A percentile compares a stretch with the other conserved stretches of the same genome.
These are phyloP conservation scores for Trypanosoma congolense DNA, from an alignment of 208 protist genomes.

Conservation along the genomic window DNA sequence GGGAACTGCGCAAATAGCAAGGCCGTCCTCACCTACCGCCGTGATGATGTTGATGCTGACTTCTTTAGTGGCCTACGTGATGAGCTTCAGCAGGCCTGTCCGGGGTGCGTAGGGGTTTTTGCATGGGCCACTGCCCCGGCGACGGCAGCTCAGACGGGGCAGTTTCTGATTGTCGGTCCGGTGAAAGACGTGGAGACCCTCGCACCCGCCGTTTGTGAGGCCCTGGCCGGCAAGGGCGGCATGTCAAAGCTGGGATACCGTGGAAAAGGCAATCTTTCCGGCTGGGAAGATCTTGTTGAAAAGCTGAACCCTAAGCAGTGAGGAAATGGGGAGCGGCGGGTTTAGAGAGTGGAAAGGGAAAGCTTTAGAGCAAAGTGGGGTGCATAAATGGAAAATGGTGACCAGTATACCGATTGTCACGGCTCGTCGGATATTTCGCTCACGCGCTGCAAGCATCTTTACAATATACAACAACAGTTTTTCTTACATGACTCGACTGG, in stretches of 20 bases:
- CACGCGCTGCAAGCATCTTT: too few relatives aligned
- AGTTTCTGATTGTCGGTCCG: conserved; percentile 62
- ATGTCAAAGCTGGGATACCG: conserved; percentile 70
- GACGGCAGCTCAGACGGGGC: conserved; percentile 35
- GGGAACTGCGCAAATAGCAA: neutral
- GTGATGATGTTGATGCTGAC: conserved; percentile 63
- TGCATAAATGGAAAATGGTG: too few relatives aligned
- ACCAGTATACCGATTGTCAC: too few relatives aligned
- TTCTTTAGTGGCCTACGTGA: conserved; percentile 51
- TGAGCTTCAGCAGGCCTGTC: conserved; percentile 23
- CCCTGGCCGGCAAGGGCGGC: conserved; percentile 62
- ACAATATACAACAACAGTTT: too few relatives aligned
- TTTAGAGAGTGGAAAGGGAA: too few relatives aligned
- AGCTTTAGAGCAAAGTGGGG: too few relatives aligned
- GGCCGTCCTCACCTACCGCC: conserved; percentile 28
- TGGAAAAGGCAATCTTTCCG: conserved; percentile 60
- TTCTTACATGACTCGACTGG: too few relatives aligned
- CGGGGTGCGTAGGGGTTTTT: conserved; percentile 40
- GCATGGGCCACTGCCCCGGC: conserved; percentile 31
- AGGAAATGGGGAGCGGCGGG: too few relatives aligned
- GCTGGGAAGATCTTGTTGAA: conserved; percentile 53
- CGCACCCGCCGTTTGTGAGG: conserved; percentile 25
- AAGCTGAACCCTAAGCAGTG: conserved; percentile 15
- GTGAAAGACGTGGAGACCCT: conserved; percentile 32
- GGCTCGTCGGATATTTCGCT: too few relatives aligned